Evolutionary conservation across 129 eudicot genomes (phyloP).

Genomic region (Pulicaria dysenterica): DNA sequence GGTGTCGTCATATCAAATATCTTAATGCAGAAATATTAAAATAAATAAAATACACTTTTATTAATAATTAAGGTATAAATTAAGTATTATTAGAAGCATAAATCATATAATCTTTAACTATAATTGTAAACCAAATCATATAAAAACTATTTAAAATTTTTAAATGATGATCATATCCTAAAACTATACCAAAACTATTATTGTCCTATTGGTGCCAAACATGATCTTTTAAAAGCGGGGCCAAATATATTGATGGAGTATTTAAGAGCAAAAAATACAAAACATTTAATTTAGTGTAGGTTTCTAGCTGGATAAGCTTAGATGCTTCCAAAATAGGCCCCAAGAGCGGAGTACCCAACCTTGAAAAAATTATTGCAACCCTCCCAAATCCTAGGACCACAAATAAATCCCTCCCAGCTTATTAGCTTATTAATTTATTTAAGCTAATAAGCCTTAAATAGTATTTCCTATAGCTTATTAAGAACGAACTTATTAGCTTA

Average conservation of each 20-base stretch:
- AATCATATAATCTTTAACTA: not conserved
- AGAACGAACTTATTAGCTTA: too few species aligned
- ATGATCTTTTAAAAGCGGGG: not conserved
- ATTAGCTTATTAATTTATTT: too few species aligned
- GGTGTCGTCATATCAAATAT: too few species aligned
- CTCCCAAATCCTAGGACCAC: conserved; percentile 29
- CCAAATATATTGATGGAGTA: not conserved
- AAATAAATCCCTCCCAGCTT: conserved; percentile 10
- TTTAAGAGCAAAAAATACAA: not conserved
- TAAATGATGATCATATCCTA: not conserved
- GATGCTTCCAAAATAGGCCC: not conserved
- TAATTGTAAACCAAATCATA: too few species aligned
- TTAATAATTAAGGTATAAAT: too few species aligned
- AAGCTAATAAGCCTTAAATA: too few species aligned
- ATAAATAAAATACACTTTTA: too few species aligned
- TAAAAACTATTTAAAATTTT: too few species aligned
- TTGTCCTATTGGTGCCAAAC: too few species aligned
- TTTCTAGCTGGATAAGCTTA: not conserved
- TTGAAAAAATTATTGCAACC: not conserved
- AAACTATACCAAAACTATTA: not conserved
- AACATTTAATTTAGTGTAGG: not conserved
- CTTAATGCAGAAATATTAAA: too few species aligned
- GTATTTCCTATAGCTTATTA: too few species aligned
- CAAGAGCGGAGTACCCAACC: conserved; percentile 18
- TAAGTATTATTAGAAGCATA: too few species aligned